Percentiles rank a stretch among this genome's conserved stretches.
These are phyloP conservation scores for Didymosphaeria variabile DNA, from an alignment of 2,329 filamentous ascomycete genomes.

Conservation along the genomic window DNA sequence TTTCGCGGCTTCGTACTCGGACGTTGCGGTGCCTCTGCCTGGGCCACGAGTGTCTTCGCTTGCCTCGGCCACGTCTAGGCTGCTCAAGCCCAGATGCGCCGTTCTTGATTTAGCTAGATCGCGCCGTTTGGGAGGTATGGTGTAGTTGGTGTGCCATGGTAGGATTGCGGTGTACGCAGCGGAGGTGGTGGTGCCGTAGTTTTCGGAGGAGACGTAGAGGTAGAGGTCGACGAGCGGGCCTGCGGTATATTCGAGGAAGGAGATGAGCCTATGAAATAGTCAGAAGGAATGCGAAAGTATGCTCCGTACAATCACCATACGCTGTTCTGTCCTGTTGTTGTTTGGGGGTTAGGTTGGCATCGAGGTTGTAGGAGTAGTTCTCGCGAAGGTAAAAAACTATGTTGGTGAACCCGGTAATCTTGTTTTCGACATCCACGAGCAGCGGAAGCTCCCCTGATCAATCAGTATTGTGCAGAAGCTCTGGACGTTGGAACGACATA, in stretches of 20 bases:
- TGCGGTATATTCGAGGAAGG: conserved; percentile 79
- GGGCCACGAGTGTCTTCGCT: conserved; percentile 45
- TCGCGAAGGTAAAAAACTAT: conserved; percentile 67
- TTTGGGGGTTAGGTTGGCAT: conserved; percentile 37
- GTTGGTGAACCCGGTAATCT: conserved; percentile 67
- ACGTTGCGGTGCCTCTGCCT: conserved; percentile 40
- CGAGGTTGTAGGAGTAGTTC: conserved; percentile 38
- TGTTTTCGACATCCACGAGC: conserved; percentile 63
- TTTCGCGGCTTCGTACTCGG: conserved; percentile 50
- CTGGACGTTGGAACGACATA: conserved; percentile 24
- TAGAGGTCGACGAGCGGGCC: conserved; percentile 83
- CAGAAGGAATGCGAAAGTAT: background rate
- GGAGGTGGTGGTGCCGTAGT: conserved; percentile 80
- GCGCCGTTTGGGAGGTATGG: conserved; percentile 77
- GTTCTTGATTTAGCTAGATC: conserved; percentile 75
- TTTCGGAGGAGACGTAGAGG: conserved; percentile 88
- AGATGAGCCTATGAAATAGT: conserved; percentile 53
- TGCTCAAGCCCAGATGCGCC: conserved; percentile 57
- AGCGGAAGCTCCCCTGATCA: conserved; percentile 64
- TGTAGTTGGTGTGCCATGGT: conserved; percentile 88
- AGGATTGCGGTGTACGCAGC: conserved; percentile 83
- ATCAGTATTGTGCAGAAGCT: conserved; percentile 13
- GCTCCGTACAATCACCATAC: conserved; percentile 27
- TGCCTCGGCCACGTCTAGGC: conserved; percentile 56
- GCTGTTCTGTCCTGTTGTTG: conserved; percentile 55